A percentile compares a stretch with the other conserved stretches of the same genome.
These are phyloP conservation scores for Viola pubescens DNA, from an alignment of 441 rosid genomes.

Conservation along the genomic window DNA sequence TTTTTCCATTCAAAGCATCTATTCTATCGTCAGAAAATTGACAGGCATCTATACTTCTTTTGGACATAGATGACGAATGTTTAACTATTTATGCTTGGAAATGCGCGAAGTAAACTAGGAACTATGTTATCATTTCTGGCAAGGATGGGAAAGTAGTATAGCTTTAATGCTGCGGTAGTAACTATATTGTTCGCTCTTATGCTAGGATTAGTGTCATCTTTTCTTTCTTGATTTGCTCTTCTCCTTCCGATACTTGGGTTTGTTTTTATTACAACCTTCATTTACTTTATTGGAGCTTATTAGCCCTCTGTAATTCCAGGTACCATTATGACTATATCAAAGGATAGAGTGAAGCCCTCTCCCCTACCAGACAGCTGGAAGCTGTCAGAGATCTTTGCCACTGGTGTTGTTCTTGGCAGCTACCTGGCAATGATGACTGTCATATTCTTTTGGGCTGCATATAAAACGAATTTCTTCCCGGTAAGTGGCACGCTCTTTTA, in stretches of 20 bases:
- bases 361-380: slow-evolving; percentile 99
- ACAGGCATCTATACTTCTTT: background rate
- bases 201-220: no score
- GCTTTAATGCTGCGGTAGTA: no score
- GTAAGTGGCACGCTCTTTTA: slow-evolving; percentile 30
- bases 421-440: slow-evolving; percentile 98
- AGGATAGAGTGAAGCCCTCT: slow-evolving; percentile 97
- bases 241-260: background rate
- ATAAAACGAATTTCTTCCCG: slow-evolving; percentile 86
- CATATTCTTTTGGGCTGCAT: slow-evolving; percentile 93
- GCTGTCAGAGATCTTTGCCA: slow-evolving; percentile 81
- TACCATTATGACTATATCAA: slow-evolving; percentile 97
- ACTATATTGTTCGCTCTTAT: no score
- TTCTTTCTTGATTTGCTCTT: no score
- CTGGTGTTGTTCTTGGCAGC: slow-evolving; percentile 85
- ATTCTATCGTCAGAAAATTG: background rate
- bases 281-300: slow-evolving; percentile 18
- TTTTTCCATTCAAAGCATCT: background rate
- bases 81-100: no score
- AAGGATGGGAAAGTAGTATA: no score
- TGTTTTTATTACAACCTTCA: background rate
- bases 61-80: no score
- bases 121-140: no score
- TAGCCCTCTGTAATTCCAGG: slow-evolving; percentile 39
- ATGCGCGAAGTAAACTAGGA: no score